phyloP scores from a whole-genome alignment of 768 basidiomycete species.

The Tricholoma matsutake region DNA sequence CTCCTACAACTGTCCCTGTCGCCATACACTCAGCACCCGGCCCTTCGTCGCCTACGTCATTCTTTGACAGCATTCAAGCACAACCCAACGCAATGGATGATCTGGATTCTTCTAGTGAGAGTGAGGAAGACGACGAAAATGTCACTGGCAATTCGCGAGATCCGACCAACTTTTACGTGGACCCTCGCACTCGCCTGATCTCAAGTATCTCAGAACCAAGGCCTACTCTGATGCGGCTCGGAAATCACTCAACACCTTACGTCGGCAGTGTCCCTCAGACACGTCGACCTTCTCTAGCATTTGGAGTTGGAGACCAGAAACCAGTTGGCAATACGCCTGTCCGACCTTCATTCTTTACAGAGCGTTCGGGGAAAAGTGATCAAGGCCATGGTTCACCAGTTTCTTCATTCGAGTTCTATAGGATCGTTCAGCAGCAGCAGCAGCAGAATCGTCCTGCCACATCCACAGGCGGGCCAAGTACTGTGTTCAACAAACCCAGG shows the following conservation, averaged over 20 bases:
- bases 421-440: conserved; percentile 43
- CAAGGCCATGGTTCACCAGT: conserved; percentile 32
- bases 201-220: conserved; percentile 34
- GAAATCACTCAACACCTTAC: conserved; percentile 70
- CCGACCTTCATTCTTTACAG: conserved; percentile 44
- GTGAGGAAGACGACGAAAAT: conserved; percentile 36
- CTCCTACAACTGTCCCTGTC: conserved; percentile 39
- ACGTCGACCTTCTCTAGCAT: conserved; percentile 29
- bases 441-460: conserved; percentile 7
- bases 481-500: conserved; percentile 27
- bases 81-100: conserved; percentile 75
- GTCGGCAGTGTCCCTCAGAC: conserved; percentile 40
- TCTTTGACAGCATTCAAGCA: conserved; percentile 72
- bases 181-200: conserved; percentile 35
- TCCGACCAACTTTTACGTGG: conserved; percentile 24
- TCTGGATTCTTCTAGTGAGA: conserved; percentile 57
- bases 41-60: conserved; percentile 63
- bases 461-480: conserved; percentile 7
- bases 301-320: conserved; percentile 34
- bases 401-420: conserved; percentile 44
- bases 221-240: conserved; percentile 56
- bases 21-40: conserved; percentile 60
- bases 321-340: conserved; percentile 54
- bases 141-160: conserved; percentile 16
- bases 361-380: conserved; percentile 39